Evolutionary conservation across 495 filamentous ascomycete genomes (phyloP).

Genomic region (Penicillium dipodomyicola): DNA sequence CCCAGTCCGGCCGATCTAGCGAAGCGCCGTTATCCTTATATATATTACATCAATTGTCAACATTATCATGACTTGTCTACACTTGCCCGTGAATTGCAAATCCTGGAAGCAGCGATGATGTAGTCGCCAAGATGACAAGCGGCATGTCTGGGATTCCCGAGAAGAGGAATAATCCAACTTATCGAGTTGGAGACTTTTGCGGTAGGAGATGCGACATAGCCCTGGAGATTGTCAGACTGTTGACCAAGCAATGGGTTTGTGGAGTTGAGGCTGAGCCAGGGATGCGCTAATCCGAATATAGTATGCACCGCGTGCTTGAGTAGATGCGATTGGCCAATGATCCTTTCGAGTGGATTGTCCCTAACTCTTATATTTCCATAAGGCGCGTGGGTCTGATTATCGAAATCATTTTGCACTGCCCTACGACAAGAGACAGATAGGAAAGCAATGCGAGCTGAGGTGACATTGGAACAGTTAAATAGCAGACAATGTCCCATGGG

Average conservation of each 20-base stretch:
- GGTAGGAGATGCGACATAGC: neutral
- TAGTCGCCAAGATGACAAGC: neutral
- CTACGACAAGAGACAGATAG: neutral
- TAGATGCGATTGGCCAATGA: neutral
- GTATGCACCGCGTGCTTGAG: neutral
- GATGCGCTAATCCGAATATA: neutral
- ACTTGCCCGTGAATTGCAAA: too few species aligned
- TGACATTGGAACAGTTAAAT: neutral
- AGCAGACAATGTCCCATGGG: neutral
- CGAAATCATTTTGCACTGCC: constrained; percentile 3
- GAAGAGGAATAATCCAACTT: neutral
- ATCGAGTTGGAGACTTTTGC: neutral
- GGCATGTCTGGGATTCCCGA: neutral
- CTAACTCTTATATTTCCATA: neutral
- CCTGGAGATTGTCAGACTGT: neutral
- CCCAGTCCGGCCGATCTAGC: too few species aligned
- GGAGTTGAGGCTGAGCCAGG: neutral
- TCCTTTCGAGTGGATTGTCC: neutral
- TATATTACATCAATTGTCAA: too few species aligned
- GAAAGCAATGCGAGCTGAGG: constrained; percentile 1
- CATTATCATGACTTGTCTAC: too few species aligned
- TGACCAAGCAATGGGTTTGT: neutral
- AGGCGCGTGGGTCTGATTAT: neutral
- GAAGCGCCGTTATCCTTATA: too few species aligned
- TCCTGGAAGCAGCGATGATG: too few species aligned